Conservation (phyloP, 2,329 filamentous ascomycete genomes). For the Fusarium staphyleae region DNA sequence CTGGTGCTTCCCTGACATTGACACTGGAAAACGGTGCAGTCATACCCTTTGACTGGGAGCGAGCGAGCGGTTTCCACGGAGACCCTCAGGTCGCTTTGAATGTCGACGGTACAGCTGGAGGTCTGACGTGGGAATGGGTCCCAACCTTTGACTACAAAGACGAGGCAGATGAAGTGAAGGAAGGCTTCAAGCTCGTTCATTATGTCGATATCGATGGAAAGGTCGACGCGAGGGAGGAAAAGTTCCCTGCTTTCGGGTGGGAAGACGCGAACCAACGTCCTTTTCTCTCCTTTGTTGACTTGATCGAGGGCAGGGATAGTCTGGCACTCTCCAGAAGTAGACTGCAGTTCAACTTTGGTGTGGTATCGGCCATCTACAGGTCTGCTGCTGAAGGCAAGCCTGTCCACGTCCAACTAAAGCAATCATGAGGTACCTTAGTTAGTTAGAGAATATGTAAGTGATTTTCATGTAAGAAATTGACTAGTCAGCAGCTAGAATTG, state of each 20-base stretch:
- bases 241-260: conserved; percentile 20
- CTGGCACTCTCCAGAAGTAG: conserved; percentile 16
- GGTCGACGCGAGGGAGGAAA: conserved; percentile 9
- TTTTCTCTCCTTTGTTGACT: conserved; percentile 17
- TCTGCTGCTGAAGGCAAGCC: conserved; percentile 14
- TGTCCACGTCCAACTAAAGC: conserved; percentile 13
- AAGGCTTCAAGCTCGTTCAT: conserved; percentile 17
- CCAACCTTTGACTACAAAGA: conserved; percentile 24
- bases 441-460: too few species aligned
- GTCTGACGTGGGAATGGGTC: conserved; percentile 20
- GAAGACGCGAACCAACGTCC: conserved; percentile 20
- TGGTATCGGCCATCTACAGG: conserved; percentile 17
- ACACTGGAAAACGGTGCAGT: conserved; percentile 9
- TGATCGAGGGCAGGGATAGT: conserved; percentile 16
- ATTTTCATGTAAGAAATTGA: too few species aligned
- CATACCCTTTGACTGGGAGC: conserved; percentile 17
- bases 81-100: conserved; percentile 13
- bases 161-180: conserved; percentile 1
- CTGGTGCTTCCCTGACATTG: conserved; percentile 11
- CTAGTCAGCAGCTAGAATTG: too few species aligned
- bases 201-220: conserved; percentile 16
- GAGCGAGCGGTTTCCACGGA: conserved; percentile 20
- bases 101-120: conserved; percentile 16
- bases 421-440: too few species aligned
- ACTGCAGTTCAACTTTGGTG: conserved; percentile 17